Base-by-base conservation (phyloP, 2,329 filamentous ascomycete species). In the Trichophyton mentagrophytes region DNA sequence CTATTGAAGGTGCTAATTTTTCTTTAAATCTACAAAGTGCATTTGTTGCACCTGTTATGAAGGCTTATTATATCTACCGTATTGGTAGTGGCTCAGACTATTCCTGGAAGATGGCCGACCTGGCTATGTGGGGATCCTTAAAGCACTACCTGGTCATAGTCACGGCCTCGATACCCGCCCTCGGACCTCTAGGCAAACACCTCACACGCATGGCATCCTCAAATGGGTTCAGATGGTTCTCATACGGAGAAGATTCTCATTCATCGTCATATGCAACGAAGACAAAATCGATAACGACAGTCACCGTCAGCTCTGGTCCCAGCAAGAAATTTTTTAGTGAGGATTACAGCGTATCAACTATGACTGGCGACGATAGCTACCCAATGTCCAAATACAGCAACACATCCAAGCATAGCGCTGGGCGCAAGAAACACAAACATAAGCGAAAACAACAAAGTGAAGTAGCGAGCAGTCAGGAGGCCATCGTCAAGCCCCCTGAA, bases 61-160 rank as follows among this genome's bases (percentile, higher is more conserved):
- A 62, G 53, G 60, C 61, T 15, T 58, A 58, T 13, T 62, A 58
- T 22, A 38, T 61, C 30, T 27, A 40, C 11, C 53, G 58, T 25
- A 49, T 62, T 20, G 53, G 40, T 51, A 55, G 17, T 6, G 27
- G 42, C 15, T 17, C n/a, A 5, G 61, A 62, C 36, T 62, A 62
- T 17, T 57, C 61, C 30, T 62, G 57, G n/a, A 58, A 60, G 17
- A 62, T 58, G 17, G 53, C 58, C 27, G 51, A 57, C 27, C 42
- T 62, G 15, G 49, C 59, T 25, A 61, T 59, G 6, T 62, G 61
- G 61, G 58, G 60, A 11, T 33, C 53, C 25, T 49, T 53, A 9
- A 56, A 62, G 3, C 61, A 62, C 51, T 62, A 62, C 36, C 46
- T 62, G 20, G 60, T 62, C 46, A 62, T 62, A 9, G 55, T 62